Conservation (phyloP, 345 rosid genomes). For the Acer saccharum region DNA sequence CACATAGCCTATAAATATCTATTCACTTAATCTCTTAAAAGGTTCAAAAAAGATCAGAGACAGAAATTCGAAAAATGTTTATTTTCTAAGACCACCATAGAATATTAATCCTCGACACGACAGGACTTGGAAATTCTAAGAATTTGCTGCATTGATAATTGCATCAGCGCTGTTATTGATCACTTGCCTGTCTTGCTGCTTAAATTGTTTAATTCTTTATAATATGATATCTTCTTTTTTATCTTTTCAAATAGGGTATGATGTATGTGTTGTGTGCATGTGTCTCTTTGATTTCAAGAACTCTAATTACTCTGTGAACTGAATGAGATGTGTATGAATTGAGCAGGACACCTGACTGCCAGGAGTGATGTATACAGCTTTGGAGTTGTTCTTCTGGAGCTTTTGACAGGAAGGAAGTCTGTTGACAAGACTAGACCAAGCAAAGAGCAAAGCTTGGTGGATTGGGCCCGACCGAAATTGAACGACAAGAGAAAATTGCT, state of each 20-base stretch:
- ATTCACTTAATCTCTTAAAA: neutral
- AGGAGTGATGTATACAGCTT: constrained; percentile 97
- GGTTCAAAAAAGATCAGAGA: neutral
- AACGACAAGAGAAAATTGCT: constrained; percentile 88
- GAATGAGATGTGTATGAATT: constrained; percentile 25
- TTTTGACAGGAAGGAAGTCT: constrained; percentile 87
- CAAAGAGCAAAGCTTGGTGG: constrained; percentile 95
- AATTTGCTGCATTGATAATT: neutral
- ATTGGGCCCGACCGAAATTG: constrained; percentile 97
- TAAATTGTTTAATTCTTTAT: neutral
- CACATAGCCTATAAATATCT: neutral
- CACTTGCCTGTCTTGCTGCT: neutral
- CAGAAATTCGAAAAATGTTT: neutral
- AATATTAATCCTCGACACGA: neutral
- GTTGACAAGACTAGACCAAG: constrained; percentile 95
- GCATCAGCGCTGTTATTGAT: neutral
- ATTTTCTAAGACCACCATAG: neutral
- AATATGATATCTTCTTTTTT: neutral
- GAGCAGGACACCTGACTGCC: constrained; percentile 92
- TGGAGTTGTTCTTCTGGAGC: constrained; percentile 94
- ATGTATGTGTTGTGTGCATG: neutral
- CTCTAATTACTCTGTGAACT: neutral
- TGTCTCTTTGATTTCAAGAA: neutral
- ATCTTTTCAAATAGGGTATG: neutral
- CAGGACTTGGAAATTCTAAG: neutral